Evolutionary conservation across 805 yeast genomes (phyloP), one percentile per base, ranked within the genome.

Genomic region (Candida patagonica): DNA sequence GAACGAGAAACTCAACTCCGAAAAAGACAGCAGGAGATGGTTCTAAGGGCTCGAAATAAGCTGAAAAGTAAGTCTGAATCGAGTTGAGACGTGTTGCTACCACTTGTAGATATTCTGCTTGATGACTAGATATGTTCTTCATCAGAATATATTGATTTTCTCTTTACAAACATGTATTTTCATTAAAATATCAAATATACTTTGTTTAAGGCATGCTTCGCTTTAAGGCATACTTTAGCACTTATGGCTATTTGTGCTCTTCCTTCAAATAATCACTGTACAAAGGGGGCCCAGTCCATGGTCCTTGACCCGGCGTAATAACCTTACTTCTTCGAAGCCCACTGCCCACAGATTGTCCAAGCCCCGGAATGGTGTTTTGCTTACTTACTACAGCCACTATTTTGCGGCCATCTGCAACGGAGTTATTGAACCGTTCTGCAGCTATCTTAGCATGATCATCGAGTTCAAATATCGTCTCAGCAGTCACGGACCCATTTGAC

Each of bases 31-130:
- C 67, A 69, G 41, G 71, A 71, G 36, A 70, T 81, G 78, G 68
- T 80, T 30, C 55, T 73, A 54, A 65, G 68, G 41, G 85, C 87
- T 1, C 71, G 87, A 48, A 60, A 66, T 48, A 70, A 79, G 54
- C 63, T 85, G 57, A 32, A 41, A 15, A 27, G 29, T 26, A 32
- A 44, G 35, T 42, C 40, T 8, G 29, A 37, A 21, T 12, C 31
- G 20, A 13, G 20, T 26, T 26, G 6, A 26, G 4, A n/a, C n/a
- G n/a, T n/a, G n/a, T n/a, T n/a, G n/a, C n/a, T n/a, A n/a, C n/a
- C n/a, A n/a, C n/a, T n/a, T n/a, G n/a, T n/a, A n/a, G n/a, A n/a
- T n/a, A n/a, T n/a, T n/a, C n/a, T n/a, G n/a, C n/a, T n/a, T n/a
- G n/a, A n/a, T n/a, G n/a, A n/a, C n/a, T n/a, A 24, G 26, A 24